Base-by-base conservation (phyloP, 208 protist species). In the Porcisia hertigi region DNA sequence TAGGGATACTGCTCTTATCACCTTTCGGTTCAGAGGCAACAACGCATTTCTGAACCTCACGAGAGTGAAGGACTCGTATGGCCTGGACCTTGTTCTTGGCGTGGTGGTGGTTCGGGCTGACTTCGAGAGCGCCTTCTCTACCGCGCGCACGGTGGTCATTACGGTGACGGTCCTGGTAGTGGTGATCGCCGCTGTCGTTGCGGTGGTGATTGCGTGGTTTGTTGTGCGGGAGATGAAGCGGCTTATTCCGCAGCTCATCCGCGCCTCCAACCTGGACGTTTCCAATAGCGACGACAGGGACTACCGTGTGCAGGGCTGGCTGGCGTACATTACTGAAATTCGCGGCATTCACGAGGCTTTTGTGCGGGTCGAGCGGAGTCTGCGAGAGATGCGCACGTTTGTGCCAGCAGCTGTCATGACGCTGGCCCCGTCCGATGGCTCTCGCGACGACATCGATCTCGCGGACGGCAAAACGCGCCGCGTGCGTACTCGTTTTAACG, bases 81-180 rank as follows among this genome's bases (percentile, higher is more conserved):
- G 86, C 25, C 76, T 93, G 36, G 73, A 91, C 73, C 70, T 93
- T 16, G 74, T 91, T 71, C 70, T 93, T 36, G 79, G 82, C 65
- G 89, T 87, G 14, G 82, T 85, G 23, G 85, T 89, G 6, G 71
- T 91, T 43, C 76, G 77, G 36, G 70, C 85, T 0, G 89, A 93
- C 80, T 93, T 93, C 43, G 81, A 89, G 79, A 73, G 76, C 52
- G 84, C 81, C 58, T 87, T 93, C 67, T 75, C 79, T 4, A 84
- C 75, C 0, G 85, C 85, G 30, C 79, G 81, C 47, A 80, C 75
- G 52, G 80, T 79, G 20, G 85, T 83, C 36, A 83, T 88, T 43
- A 75, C 71, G 47, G 80, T 91, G 43, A 87, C 85, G 18, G 71
- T 84, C 5, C 72, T 82, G 12, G 85, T 88, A 16, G 75, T 88